Percentiles rank a stretch among this genome's conserved stretches.
These are phyloP conservation scores for Neurospora sp. DNA, from an alignment of 495 filamentous ascomycete species.

Conservation along the genomic window DNA sequence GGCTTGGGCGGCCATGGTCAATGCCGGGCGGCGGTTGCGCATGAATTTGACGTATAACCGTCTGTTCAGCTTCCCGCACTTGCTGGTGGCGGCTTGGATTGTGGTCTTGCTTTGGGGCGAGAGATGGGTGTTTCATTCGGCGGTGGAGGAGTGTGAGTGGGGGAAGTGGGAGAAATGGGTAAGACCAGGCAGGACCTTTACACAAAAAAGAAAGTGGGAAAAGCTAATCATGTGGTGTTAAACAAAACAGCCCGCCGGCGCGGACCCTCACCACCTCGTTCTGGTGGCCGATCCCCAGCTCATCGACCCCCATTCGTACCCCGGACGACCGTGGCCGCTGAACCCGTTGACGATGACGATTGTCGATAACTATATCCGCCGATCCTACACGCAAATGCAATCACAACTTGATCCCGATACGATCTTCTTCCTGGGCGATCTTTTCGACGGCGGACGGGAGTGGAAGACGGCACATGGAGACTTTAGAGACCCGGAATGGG, in stretches of 20 bases:
- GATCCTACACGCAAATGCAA: conserved; percentile 66
- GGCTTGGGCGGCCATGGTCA: conserved; percentile 15
- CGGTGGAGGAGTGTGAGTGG: conserved; percentile 69
- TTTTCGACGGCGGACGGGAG: conserved; percentile 94
- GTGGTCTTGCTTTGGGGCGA: conserved; percentile 80
- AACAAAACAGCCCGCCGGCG: conserved; percentile 45
- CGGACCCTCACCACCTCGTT: conserved; percentile 73
- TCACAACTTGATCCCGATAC: conserved; percentile 63
- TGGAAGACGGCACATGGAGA: conserved; percentile 61
- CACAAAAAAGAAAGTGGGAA: too few relatives aligned
- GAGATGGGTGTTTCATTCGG: conserved; percentile 58
- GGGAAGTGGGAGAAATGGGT: conserved; percentile 88
- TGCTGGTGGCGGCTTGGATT: conserved; percentile 65
- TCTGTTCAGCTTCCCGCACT: conserved; percentile 51
- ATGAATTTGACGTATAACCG: conserved; percentile 34
- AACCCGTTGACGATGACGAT: conserved; percentile 67
- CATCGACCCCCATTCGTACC: conserved; percentile 93
- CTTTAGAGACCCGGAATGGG: conserved; percentile 52
- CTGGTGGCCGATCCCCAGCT: conserved; percentile 96
- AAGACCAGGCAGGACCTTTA: conserved; percentile 20
- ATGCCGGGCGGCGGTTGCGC: conserved; percentile 22
- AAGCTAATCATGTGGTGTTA: too few relatives aligned
- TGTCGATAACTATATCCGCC: conserved; percentile 81
- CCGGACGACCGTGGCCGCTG: conserved; percentile 83
- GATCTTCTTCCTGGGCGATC: conserved; percentile 82